Evolutionary conservation across 208 protist species (phyloP), one percentile per base, ranked within the genome.

Genomic region (Borovskyia barvae): DNA sequence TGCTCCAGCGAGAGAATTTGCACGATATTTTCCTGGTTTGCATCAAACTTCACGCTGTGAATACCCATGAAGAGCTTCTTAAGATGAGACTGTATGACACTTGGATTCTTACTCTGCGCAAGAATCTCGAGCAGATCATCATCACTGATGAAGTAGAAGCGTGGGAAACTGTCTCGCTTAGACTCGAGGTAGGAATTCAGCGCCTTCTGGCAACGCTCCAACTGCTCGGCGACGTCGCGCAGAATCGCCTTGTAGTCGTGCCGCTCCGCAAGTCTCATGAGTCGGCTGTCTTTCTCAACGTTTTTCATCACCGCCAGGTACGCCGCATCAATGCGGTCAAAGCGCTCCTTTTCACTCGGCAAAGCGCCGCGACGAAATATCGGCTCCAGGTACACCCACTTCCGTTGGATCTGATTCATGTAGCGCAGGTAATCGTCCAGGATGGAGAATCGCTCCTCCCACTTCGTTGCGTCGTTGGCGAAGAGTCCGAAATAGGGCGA

Each of bases 61-160:
- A 99, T 97, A 37, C 97, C 97, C 80, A 96, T 95, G 67, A 98
- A 99, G 11, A 99, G 85, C 76, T 99, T 99, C 77, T 98, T 98
- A 5, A 99, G 79, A 75, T 99, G 98, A 8, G 91, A 81, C 81
- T 99, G 97, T 49, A 99, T 99, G 19, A 99, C 93, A 15, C 66
- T 62, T 0, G 97, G 95, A 71, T 98, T 98, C 49, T 92, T 91
- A 59, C 91, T 87, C 68, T 97, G 96, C 14, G 93, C 95, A 5
- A 98, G 74, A 62, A 99, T 99, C 75, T 99, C 97, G 6, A 99
- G 87, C 33, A 99, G 75, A 59, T 99, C 98, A 63, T 99, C 97
- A 78, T 99, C 98, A 72, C 97, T 98, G 77, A 99, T 98, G 76
- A 99, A 99, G 71, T 99, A 99, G 73, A 99, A 99, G 39, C 98